phyloP scores from a whole-genome alignment of 2,329 filamentous ascomycete species.

The Niveomyces coronatus region DNA sequence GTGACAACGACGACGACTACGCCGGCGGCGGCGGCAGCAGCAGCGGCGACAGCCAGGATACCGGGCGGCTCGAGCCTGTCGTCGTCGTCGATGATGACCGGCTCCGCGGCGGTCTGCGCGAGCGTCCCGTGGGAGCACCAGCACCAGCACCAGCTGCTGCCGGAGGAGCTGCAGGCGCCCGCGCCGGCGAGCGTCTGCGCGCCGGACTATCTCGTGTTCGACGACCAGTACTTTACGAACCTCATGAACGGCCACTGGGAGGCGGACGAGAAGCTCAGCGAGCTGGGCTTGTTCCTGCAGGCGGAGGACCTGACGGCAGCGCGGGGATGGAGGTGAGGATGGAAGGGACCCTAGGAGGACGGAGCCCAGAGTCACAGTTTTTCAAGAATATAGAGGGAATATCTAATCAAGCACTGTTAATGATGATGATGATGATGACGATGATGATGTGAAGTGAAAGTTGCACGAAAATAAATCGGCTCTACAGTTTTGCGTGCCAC shows the following conservation, averaged over 20 bases:
- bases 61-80: too few relatives aligned
- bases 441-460: too few relatives aligned
- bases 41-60: slow-evolving; percentile 3
- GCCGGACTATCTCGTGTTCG: slow-evolving; percentile 19
- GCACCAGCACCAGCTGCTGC: not conserved
- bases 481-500: too few relatives aligned
- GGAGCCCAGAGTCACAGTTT: too few relatives aligned
- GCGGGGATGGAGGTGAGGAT: slow-evolving; percentile 3
- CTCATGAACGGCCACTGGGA: slow-evolving; percentile 26
- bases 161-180: not conserved
- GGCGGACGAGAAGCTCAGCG: slow-evolving; percentile 24
- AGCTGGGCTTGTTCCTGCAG: slow-evolving; percentile 22
- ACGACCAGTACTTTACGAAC: slow-evolving; percentile 25
- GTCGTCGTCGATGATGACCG: not conserved
- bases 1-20: slow-evolving; percentile 7
- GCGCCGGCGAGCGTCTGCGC: not conserved
- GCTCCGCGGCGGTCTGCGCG: slow-evolving; percentile 1
- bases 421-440: too few relatives aligned
- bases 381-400: too few relatives aligned
- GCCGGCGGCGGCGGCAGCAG: not conserved
- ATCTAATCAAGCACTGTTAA: not conserved
- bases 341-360: too few relatives aligned
- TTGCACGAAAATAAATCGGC: too few relatives aligned
- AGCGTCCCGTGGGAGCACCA: slow-evolving; percentile 3
- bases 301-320: not conserved